Evolutionary conservation across 2,329 filamentous ascomycete species (phyloP).

Genomic region (Orbilia ellipsospora): DNA sequence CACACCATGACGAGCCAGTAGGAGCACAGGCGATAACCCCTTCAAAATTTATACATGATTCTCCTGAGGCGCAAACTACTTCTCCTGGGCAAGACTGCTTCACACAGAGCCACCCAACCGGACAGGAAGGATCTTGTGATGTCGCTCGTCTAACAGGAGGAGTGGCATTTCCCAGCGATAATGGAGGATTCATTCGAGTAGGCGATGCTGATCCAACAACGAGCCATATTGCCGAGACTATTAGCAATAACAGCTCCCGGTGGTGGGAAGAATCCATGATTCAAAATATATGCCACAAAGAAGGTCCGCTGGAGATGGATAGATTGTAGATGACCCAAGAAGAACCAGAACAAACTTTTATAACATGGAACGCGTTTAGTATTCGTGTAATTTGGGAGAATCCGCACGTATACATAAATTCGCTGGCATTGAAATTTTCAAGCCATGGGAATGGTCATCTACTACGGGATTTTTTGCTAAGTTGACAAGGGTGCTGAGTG

Average conservation of each 20-base stretch:
- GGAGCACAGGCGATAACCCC: constrained; percentile 4
- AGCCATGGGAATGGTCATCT: constrained; percentile 2
- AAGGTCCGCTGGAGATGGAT: constrained; percentile 1
- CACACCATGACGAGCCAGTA: constrained; percentile 1
- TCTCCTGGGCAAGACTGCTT: constrained; percentile 3
- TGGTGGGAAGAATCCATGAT: constrained; percentile 5
- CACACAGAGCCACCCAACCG: constrained; percentile 4
- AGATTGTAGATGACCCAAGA: constrained; percentile 5
- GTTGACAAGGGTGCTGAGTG: constrained; percentile 5
- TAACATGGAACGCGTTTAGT: constrained; percentile 6
- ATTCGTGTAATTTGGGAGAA: constrained; percentile 4
- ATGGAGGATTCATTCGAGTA: constrained; percentile 4
- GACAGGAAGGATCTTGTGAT: constrained; percentile 5
- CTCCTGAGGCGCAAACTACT: constrained; percentile 5
- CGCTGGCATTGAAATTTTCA: constrained; percentile 4
- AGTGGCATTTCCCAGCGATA: constrained; percentile 3
- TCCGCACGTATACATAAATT: constrained; percentile 6
- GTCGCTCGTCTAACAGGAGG: constrained; percentile 4
- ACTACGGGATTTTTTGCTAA: constrained; percentile 1
- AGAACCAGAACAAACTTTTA: constrained; percentile 5
- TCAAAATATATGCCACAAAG: constrained; percentile 6
- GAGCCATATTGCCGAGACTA: constrained; percentile 5
- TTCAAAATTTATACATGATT: constrained; percentile 5
- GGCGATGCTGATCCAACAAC: constrained; percentile 5
- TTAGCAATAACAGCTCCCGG: constrained; percentile 3